Evolutionary conservation across 78 protist species (phyloP), one percentile per base, ranked within the genome.

Genomic region (Salpingoeca rosetta): DNA sequence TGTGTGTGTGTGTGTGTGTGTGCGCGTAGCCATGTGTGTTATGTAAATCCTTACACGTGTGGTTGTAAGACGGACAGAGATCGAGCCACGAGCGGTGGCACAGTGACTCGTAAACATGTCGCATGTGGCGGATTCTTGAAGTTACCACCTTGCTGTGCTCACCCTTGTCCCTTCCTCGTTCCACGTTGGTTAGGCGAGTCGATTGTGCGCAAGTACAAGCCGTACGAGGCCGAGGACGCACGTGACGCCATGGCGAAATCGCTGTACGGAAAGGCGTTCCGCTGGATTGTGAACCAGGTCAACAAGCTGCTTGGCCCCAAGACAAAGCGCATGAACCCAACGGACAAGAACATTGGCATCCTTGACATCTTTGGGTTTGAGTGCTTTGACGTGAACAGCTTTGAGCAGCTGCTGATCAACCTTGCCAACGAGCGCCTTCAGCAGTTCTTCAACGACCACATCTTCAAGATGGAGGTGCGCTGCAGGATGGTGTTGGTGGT

Each of bases 311-410:
- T 87, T 42, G 27, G 81, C 78, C 82, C 51, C 38, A 42, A 76
- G 76, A 22, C 51, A 17, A 40, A 42, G 72, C 17, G 31, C 65
- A 51, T 22, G 65, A 17, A 7, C 65, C 65, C 17, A 17, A 51
- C 65, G 65, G 65, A 51, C 65, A 75, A 88, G 43, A 12, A 81
- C 41, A 91, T 96, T 76, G 98, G 98, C 43, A 65, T 96, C 25
- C 89, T 98, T 44, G 99, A 98, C 79, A 98, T 98, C 56, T 98
- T 95, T 79, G 99, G 99, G 27, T 98, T 98, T 51, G 99, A 98
- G 92, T 80, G 87, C 40, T 93, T 93, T 85, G 45, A 88, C 56
- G 35, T 36, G 22, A 87, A 90, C 56, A 89, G 91, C 38, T 84
- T 92, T 72, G 92, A 89, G 82, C 90, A 91, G 84, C 83, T 97